Percentiles rank a stretch among this genome's conserved stretches.
Conservation (phyloP, 2,329 filamentous ascomycete species). For the Aquanectria penicillioides region DNA sequence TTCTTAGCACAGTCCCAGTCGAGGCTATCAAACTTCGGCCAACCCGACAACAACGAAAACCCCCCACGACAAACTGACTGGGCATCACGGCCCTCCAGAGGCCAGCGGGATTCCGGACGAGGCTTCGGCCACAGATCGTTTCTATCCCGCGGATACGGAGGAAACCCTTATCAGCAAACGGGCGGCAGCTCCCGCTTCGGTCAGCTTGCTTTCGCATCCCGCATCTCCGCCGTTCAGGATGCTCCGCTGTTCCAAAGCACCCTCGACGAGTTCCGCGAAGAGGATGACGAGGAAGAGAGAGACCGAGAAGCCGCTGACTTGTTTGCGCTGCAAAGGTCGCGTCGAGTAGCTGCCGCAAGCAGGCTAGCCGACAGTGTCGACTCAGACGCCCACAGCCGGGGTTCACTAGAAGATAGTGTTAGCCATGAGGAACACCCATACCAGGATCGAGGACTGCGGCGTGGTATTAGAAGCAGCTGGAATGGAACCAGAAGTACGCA, state of each 20-base stretch:
- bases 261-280: constrained; percentile 89
- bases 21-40: constrained; percentile 78
- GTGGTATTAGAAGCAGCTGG: constrained; percentile 73
- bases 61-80: constrained; percentile 45
- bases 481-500: constrained; percentile 61
- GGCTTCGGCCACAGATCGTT: constrained; percentile 54
- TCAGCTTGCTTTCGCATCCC: constrained; percentile 76
- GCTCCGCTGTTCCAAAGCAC: constrained; percentile 96
- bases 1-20: constrained; percentile 98
- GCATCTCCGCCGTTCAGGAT: constrained; percentile 76
- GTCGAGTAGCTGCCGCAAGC: constrained; percentile 86
- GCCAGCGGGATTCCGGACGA: constrained; percentile 45
- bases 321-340: constrained; percentile 88
- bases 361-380: constrained; percentile 88
- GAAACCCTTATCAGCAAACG: constrained; percentile 87
- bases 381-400: constrained; percentile 65
- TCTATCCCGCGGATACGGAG: constrained; percentile 58
- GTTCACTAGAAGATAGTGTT: constrained; percentile 47
- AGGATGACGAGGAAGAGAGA: constrained; percentile 91
- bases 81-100: constrained; percentile 47
- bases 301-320: constrained; percentile 94
- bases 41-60: constrained; percentile 59
- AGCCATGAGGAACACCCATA: constrained; percentile 47
- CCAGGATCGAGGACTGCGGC: constrained; percentile 58
- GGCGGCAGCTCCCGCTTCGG: constrained; percentile 78